These are phyloP conservation scores for Echium plantagineum DNA, from an alignment of 257 asterid genomes.

Conservation along the genomic window DNA sequence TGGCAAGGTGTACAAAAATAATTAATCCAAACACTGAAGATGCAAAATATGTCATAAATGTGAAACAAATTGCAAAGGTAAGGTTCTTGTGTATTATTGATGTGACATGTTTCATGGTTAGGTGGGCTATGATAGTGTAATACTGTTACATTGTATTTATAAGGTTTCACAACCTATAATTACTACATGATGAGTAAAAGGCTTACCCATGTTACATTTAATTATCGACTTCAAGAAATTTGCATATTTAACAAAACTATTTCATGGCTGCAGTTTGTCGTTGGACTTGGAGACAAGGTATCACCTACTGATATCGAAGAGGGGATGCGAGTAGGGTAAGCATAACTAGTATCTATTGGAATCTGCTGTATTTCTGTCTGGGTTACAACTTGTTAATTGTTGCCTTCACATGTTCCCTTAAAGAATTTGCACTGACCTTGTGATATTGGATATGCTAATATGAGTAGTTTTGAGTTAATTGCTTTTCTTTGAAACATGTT, in stretches of 20 bases:
- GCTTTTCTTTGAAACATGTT: too few species aligned
- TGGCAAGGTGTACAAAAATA: conserved; percentile 91
- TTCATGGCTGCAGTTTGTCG: conserved; percentile 62
- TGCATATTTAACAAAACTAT: conserved; percentile 11
- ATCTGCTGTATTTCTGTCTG: neutral
- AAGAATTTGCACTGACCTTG: conserved; percentile 37
- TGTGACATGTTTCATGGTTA: neutral
- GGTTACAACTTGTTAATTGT: neutral
- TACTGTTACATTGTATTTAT: neutral
- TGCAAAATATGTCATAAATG: conserved; percentile 72
- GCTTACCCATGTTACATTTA: neutral
- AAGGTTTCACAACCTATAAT: neutral
- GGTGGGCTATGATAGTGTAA: neutral
- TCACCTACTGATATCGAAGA: conserved; percentile 98
- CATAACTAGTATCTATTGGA: neutral
- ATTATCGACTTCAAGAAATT: neutral
- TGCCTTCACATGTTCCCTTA: conserved; percentile 1
- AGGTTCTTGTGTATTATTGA: neutral
- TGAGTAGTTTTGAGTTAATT: too few species aligned
- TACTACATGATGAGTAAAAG: neutral
- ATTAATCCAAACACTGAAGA: conserved; percentile 85
- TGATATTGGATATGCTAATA: conserved; percentile 22
- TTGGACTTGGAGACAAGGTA: conserved; percentile 91
- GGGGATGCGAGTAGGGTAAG: conserved; percentile 98
- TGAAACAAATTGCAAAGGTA: conserved; percentile 77